Evolutionary conservation across 2,329 filamentous ascomycete genomes (phyloP).

Genomic region (Scleromitrula shiraiana): DNA sequence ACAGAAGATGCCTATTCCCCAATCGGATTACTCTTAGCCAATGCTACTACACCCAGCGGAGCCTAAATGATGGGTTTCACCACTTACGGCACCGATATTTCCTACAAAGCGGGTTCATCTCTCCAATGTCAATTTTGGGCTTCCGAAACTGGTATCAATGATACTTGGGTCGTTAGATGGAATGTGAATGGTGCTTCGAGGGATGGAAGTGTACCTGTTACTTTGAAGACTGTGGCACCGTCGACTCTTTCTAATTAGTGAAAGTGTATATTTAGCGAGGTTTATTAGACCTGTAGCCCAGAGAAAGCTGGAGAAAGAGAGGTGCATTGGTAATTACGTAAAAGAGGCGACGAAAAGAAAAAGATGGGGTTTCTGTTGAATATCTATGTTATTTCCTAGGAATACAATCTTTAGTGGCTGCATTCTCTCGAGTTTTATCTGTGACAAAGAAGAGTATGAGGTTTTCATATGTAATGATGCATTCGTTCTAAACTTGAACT

Average conservation of each 20-base stretch:
- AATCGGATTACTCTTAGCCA: not conserved
- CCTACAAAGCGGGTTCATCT: not conserved
- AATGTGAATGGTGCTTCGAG: not conserved
- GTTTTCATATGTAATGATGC: too few relatives aligned
- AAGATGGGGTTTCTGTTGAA: too few relatives aligned
- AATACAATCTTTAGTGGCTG: too few relatives aligned
- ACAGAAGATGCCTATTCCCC: not conserved
- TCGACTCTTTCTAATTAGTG: not conserved
- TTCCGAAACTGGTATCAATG: not conserved
- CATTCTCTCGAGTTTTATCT: too few relatives aligned
- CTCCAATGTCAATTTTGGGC: not conserved
- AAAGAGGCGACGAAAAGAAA: too few relatives aligned
- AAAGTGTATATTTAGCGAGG: too few relatives aligned
- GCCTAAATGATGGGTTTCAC: slow-evolving; percentile 1
- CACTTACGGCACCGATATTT: not conserved
- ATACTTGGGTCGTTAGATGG: not conserved
- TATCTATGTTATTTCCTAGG: too few relatives aligned
- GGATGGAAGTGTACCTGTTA: not conserved
- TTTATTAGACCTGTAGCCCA: too few relatives aligned
- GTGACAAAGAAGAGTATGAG: too few relatives aligned
- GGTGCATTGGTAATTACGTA: too few relatives aligned
- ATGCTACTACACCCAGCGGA: not conserved
- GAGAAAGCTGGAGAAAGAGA: too few relatives aligned
- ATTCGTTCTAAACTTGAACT: too few relatives aligned
- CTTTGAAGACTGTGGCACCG: not conserved